Base-by-base conservation (phyloP, 2,329 filamentous ascomycete species). In the Exutisphaerella laricina region DNA sequence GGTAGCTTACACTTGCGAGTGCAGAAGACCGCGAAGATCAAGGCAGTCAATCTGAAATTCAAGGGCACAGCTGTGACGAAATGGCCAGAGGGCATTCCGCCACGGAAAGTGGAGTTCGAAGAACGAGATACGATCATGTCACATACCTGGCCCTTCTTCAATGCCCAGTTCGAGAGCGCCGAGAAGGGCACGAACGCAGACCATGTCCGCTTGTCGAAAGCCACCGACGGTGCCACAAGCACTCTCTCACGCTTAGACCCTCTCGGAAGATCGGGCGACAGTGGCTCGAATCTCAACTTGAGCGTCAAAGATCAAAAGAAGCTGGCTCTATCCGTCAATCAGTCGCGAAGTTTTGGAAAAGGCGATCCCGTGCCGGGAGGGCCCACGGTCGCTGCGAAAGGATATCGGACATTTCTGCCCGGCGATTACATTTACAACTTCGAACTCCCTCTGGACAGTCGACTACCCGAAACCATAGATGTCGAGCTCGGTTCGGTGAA, bases 1-100 rank as follows among this genome's bases (percentile, higher is more conserved):
- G 92, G 92, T 13, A 88, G 82, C 53, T 66, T 98, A 43, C 83
- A 86, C 57, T 64, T 98, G 28, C 83, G 83, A 46, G 78, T 97
- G 9, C 82, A 85, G 33, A 97, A 97, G 62, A 85, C 86, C 52
- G 80, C 88, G 34, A 98, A 98, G 67, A 82, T 98, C 54, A 96
- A 95, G 70, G 84, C 87, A 3, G 78, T 98, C 17, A 88, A 85
- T 4, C 72, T 98, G 39, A 90, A 86, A 57, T 85, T 98, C 55
- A 78, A 82, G 29, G 92, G 90, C 21, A 84, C 81, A 60, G 87
- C 88, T 3, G 79, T 84, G 51, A 97, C 92, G 1, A 88, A 95
- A 60, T 98, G 92, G 92, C 90, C 92, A 12, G 92, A 97, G 70
- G 80, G 88, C 38, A 92, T 97, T 21, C 90, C 92, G 3, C 88